phyloP scores from a whole-genome alignment of 179 eudicot species.

The Vitellaria paradoxa region DNA sequence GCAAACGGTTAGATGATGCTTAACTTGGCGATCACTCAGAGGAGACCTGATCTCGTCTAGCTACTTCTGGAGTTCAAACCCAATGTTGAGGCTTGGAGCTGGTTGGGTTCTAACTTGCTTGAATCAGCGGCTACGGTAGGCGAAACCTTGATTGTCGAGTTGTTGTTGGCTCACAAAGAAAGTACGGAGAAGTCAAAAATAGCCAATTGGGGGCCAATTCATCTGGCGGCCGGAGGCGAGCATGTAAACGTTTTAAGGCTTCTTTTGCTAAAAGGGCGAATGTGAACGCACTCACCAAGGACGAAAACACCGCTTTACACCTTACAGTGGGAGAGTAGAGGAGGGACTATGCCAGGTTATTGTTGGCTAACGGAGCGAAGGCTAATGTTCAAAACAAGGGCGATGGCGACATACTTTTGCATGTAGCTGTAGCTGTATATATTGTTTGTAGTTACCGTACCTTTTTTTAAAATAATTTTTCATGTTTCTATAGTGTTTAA shows the following conservation, averaged over 20 bases:
- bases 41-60: slow-evolving; percentile 42
- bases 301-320: slow-evolving; percentile 41
- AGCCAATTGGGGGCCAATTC: slow-evolving; percentile 44
- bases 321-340: slow-evolving; percentile 41
- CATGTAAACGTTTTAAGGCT: slow-evolving; percentile 37
- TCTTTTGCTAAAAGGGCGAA: slow-evolving; percentile 36
- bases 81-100: slow-evolving; percentile 22
- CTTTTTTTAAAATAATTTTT: too few species aligned
- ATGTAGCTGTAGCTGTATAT: too few species aligned
- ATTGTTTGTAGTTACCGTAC: too few species aligned
- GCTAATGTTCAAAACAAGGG: slow-evolving; percentile 24
- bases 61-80: slow-evolving; percentile 44
- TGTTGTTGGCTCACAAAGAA: slow-evolving; percentile 38
- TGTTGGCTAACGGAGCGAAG: slow-evolving; percentile 30
- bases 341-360: slow-evolving; percentile 32
- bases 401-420: slow-evolving; percentile 39
- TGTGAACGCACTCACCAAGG: slow-evolving; percentile 33
- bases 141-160: slow-evolving; percentile 42
- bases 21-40: slow-evolving; percentile 39
- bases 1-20: slow-evolving; percentile 39
- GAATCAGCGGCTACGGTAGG: slow-evolving; percentile 43
- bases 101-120: slow-evolving; percentile 38
- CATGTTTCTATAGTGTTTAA: too few species aligned
- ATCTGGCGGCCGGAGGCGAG: slow-evolving; percentile 36
- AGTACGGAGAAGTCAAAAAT: slow-evolving; percentile 28